phyloP scores from a whole-genome alignment of 2,329 filamentous ascomycete species.

The Alternaria alternata region DNA sequence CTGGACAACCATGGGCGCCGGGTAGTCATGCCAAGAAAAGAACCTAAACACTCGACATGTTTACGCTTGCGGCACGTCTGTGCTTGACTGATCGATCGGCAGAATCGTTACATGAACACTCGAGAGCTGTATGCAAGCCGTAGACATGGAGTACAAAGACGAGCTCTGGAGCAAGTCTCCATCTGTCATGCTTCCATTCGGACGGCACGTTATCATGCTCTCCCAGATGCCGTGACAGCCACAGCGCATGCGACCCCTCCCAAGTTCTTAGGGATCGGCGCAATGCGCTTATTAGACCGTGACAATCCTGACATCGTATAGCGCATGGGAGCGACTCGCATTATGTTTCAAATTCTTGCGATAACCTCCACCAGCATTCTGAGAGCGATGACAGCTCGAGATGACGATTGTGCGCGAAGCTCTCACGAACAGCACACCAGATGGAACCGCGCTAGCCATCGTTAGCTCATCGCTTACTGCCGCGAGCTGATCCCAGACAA shows the following conservation, averaged over 20 bases:
- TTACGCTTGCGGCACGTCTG: constrained; percentile 24
- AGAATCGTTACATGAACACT: background rate
- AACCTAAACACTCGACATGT: constrained; percentile 37
- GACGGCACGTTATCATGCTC: background rate
- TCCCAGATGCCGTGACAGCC: constrained; percentile 1
- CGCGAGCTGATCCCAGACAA: constrained; percentile 15
- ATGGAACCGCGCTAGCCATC: constrained; percentile 17
- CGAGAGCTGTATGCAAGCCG: background rate
- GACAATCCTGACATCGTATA: background rate
- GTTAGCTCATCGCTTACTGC: constrained; percentile 20
- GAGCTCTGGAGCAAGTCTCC: background rate
- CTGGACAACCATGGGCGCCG: constrained; percentile 22
- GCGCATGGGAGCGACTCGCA: background rate
- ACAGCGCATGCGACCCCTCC: constrained; percentile 13
- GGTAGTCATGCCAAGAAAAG: constrained; percentile 30
- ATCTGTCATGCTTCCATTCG: background rate
- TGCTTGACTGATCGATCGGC: constrained; percentile 1
- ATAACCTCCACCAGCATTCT: background rate
- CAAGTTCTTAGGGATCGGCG: background rate
- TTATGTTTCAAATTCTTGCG: background rate
- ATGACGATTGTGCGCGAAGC: constrained; percentile 25
- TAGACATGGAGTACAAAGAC: background rate
- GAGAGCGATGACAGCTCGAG: constrained; percentile 1
- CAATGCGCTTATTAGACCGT: background rate
- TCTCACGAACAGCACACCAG: constrained; percentile 30